phyloP scores from a whole-genome alignment of 495 filamentous ascomycete species.

The Xylaria grammica region DNA sequence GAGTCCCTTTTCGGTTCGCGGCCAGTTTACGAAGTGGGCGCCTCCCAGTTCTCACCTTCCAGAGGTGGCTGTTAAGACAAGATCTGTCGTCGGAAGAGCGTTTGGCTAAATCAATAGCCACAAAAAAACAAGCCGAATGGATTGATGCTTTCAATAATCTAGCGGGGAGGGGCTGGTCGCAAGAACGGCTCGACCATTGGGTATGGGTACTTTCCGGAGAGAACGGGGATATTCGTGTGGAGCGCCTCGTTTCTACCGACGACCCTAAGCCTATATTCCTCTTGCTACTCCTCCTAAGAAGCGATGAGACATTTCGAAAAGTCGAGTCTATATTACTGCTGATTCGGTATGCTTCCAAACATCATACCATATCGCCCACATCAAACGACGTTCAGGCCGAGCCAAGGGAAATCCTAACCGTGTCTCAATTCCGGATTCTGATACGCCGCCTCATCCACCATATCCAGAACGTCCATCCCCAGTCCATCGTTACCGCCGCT shows the following conservation, averaged over 20 bases:
- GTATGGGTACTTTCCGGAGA: conserved; percentile 47
- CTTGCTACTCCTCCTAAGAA: conserved; percentile 38
- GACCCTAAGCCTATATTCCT: conserved; percentile 47
- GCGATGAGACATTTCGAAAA: conserved; percentile 37
- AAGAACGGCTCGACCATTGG: conserved; percentile 44
- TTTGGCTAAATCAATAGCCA: conserved; percentile 25
- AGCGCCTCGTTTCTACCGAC: conserved; percentile 40
- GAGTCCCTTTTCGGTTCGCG: conserved; percentile 14
- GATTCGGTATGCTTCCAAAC: conserved; percentile 37
- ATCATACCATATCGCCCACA: conserved; percentile 29
- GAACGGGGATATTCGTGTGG: conserved; percentile 37
- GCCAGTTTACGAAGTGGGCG: conserved; percentile 29
- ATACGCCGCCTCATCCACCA: conserved; percentile 41
- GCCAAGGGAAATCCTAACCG: conserved; percentile 25
- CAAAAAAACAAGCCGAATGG: conserved; percentile 36
- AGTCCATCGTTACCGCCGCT: conserved; percentile 39
- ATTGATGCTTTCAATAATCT: conserved; percentile 31
- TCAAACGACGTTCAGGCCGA: conserved; percentile 5
- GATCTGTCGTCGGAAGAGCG: conserved; percentile 25
- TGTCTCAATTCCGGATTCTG: conserved; percentile 37
- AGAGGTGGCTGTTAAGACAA: conserved; percentile 38
- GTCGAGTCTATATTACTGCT: conserved; percentile 34
- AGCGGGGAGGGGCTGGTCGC: conserved; percentile 30
- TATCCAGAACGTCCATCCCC: conserved; percentile 40
- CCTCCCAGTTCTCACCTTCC: conserved; percentile 39